A percentile compares a stretch with the other conserved stretches of the same genome.
Conservation (phyloP, 257 asterid genomes). For the Plantago major region DNA sequence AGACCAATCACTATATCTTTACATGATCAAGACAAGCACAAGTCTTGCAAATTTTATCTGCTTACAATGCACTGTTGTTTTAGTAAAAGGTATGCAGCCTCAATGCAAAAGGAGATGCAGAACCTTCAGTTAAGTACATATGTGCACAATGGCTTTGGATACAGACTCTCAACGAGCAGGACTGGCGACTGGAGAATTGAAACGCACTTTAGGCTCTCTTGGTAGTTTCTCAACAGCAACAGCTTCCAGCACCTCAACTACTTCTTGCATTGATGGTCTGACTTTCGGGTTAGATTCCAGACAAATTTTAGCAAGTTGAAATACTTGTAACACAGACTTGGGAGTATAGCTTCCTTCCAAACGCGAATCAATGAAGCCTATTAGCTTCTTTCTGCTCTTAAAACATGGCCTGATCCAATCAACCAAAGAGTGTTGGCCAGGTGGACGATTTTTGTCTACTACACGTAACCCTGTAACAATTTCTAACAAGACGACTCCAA, state of each 20-base stretch:
- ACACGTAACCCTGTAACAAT: slow-evolving; percentile 32
- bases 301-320: slow-evolving; percentile 29
- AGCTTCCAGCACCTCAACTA: slow-evolving; percentile 28
- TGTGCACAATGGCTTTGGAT: too few relatives aligned
- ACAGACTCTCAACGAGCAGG: background rate
- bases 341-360: slow-evolving; percentile 25
- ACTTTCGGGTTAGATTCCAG: slow-evolving; percentile 12
- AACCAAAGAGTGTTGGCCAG: slow-evolving; percentile 13
- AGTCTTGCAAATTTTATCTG: too few relatives aligned
- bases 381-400: slow-evolving; percentile 16
- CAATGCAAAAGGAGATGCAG: too few relatives aligned
- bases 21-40: too few relatives aligned
- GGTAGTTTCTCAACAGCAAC: slow-evolving; percentile 16
- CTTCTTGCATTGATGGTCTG: slow-evolving; percentile 28
- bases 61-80: too few relatives aligned
- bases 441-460: slow-evolving; percentile 15
- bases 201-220: slow-evolving; percentile 20
- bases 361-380: slow-evolving; percentile 27
- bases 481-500: slow-evolving; percentile 34
- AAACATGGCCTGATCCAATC: slow-evolving; percentile 29
- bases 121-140: too few relatives aligned
- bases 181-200: slow-evolving; percentile 1
- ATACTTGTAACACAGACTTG: slow-evolving; percentile 19
- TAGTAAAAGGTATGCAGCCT: too few relatives aligned
- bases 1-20: too few relatives aligned